These are phyloP conservation scores for Gastroboletus turbinatus DNA, from an alignment of 1,284 basidiomycete species.

Conservation along the genomic window DNA sequence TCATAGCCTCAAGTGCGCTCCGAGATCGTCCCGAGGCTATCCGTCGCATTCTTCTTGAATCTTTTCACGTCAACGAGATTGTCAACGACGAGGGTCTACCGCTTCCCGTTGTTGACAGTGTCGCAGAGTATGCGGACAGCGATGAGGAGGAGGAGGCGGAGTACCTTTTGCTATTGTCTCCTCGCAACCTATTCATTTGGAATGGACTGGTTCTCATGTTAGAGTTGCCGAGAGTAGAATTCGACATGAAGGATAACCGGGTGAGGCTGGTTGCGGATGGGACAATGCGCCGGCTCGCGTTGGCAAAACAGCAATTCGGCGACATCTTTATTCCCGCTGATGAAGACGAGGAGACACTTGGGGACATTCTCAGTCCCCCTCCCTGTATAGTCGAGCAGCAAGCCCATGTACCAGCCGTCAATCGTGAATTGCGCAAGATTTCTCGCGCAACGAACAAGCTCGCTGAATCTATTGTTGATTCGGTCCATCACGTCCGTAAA, in stretches of 20 bases:
- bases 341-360: constrained; percentile 57
- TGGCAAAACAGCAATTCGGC: constrained; percentile 79
- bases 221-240: constrained; percentile 67
- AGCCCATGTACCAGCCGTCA: constrained; percentile 89
- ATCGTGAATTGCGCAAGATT: constrained; percentile 90
- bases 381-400: constrained; percentile 80
- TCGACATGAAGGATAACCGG: constrained; percentile 81
- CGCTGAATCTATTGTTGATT: constrained; percentile 91
- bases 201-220: constrained; percentile 84
- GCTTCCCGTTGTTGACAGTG: constrained; percentile 46
- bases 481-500: constrained; percentile 79
- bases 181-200: constrained; percentile 90
- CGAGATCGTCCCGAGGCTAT: constrained; percentile 83
- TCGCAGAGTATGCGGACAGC: constrained; percentile 48
- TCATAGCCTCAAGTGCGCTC: constrained; percentile 85
- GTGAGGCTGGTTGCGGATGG: constrained; percentile 89
- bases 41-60: constrained; percentile 79
- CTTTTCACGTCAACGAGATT: constrained; percentile 75
- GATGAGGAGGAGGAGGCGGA: constrained; percentile 55
- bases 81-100: constrained; percentile 51
- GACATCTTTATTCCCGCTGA: constrained; percentile 63
- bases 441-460: constrained; percentile 85
- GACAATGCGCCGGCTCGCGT: constrained; percentile 69
- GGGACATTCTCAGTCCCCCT: constrained; percentile 44
- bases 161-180: constrained; percentile 88